phyloP scores from a whole-genome alignment of 108 stramenopile species.

The Cylindrotheca fusiformis region DNA sequence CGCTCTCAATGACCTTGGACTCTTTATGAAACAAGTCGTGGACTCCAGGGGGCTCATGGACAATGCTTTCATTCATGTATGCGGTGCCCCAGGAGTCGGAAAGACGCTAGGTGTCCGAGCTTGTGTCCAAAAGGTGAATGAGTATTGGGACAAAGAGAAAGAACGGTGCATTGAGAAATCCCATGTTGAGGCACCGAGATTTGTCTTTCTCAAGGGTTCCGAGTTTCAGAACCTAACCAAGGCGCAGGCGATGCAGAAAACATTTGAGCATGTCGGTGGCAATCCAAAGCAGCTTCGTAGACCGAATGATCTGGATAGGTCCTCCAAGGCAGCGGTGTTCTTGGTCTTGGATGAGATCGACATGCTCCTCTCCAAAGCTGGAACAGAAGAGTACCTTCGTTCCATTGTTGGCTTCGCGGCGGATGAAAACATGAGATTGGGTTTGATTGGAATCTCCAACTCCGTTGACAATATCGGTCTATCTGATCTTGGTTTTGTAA shows the following conservation, averaged over 20 bases:
- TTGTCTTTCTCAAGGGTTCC: constrained; percentile 24
- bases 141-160: constrained; percentile 2
- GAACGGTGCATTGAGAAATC: neutral
- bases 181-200: constrained; percentile 7
- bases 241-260: constrained; percentile 6
- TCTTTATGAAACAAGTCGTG: constrained; percentile 22
- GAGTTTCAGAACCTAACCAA: constrained; percentile 9
- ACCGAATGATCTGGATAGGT: neutral
- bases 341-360: constrained; percentile 81
- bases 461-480: constrained; percentile 50
- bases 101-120: constrained; percentile 41
- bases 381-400: constrained; percentile 34
- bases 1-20: neutral
- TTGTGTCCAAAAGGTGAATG: constrained; percentile 5
- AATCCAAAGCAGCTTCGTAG: constrained; percentile 2
- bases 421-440: constrained; percentile 37
- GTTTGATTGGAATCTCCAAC: constrained; percentile 82
- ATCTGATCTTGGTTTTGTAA: constrained; percentile 56
- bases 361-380: constrained; percentile 33
- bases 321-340: constrained; percentile 27
- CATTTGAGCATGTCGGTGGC: constrained; percentile 5
- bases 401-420: constrained; percentile 39
- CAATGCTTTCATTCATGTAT: constrained; percentile 51
- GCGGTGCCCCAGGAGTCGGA: constrained; percentile 71
- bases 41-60: constrained; percentile 11